Percentiles rank a stretch among this genome's conserved stretches.
Conservation (phyloP, 2,329 filamentous ascomycete species). For the Ophiocordyceps camponoti-leonardi region DNA sequence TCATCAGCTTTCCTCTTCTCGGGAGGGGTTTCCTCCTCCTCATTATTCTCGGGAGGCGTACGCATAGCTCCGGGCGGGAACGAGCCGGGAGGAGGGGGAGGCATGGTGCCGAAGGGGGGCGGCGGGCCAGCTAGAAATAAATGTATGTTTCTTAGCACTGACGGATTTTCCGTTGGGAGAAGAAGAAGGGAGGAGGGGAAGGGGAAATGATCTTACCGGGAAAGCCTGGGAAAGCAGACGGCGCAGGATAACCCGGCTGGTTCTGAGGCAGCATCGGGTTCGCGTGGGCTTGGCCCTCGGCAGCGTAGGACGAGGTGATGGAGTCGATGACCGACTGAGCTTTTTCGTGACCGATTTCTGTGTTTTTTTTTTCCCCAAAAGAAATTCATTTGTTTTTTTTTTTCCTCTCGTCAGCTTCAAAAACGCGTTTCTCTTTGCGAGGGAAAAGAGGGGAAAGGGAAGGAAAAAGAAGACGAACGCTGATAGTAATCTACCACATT, state of each 20-base stretch:
- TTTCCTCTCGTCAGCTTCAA: neutral
- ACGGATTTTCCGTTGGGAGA: too few species aligned
- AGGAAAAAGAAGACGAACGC: constrained; percentile 32
- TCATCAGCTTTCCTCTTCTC: neutral
- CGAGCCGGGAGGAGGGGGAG: constrained; percentile 21
- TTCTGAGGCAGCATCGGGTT: constrained; percentile 70
- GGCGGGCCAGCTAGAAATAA: constrained; percentile 20
- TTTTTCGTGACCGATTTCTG: constrained; percentile 96
- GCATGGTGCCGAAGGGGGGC: constrained; percentile 40
- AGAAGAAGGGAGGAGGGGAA: constrained; percentile 2
- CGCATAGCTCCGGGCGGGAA: constrained; percentile 30
- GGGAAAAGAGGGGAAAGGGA: neutral
- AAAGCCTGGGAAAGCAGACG: constrained; percentile 37
- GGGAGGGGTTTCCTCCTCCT: neutral
- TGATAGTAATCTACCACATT: constrained; percentile 99
- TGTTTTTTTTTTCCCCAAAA: constrained; percentile 20
- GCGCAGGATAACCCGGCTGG: constrained; percentile 36
- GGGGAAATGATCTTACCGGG: constrained; percentile 32
- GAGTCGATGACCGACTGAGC: constrained; percentile 96
- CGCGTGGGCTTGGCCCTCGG: constrained; percentile 71
- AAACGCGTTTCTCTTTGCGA: neutral
- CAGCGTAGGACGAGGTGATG: constrained; percentile 89
- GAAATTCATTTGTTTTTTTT: too few species aligned
- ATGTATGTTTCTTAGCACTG: too few species aligned
- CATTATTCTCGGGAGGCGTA: constrained; percentile 17